Base-by-base conservation (phyloP, 139 green algal species). In the Picochlorum sp. region DNA sequence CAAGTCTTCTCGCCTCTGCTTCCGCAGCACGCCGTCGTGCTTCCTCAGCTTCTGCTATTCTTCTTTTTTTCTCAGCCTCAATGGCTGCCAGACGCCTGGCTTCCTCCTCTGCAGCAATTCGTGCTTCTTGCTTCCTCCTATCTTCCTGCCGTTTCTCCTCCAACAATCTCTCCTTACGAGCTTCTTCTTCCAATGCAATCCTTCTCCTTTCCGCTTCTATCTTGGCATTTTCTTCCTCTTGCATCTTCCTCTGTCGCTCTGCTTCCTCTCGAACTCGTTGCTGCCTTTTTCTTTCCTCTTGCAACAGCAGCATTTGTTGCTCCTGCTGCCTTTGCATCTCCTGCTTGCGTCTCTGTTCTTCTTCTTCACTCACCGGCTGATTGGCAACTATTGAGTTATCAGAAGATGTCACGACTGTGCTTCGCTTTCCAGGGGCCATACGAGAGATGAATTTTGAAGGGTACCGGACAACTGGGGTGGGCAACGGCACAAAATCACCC, bases 401-500 rank as follows among this genome's bases (percentile, higher is more conserved):
- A 18, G 63, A 49, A 3, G 70, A 66, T 45, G 70, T 67, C 7
- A 76, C 70, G 16, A 3, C 28, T 1, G n/a, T 30, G 49, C 61
- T 74, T 16, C 73, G 73, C 15, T 34, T 26, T 16, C n/a, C 50
- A 7, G 56, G 69, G 1, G 73, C 73, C 45, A 55, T 70, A 44
- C 15, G 3, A 44, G 24, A 51, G 23, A 80, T 79, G 6, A 51
- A 28, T 14, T n/a, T 4, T 15, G 54, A 73, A 10, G 62, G 56
- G 15, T 15, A 61, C 18, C 61, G 62, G 4, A 57, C 51, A 49
- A 73, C 26, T 4, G 71, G 63, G 0, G 58, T 37, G 1, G 66
- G 64, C 10, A 64, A 57, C 16, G 67, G 62, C 6, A 63, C 20
- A 55, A 61, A 66, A 3, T n/a, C 26, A 5, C 65, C 65, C 59